Base-by-base conservation (phyloP, 768 basidiomycete genomes). In the Leccinum incarnatum region DNA sequence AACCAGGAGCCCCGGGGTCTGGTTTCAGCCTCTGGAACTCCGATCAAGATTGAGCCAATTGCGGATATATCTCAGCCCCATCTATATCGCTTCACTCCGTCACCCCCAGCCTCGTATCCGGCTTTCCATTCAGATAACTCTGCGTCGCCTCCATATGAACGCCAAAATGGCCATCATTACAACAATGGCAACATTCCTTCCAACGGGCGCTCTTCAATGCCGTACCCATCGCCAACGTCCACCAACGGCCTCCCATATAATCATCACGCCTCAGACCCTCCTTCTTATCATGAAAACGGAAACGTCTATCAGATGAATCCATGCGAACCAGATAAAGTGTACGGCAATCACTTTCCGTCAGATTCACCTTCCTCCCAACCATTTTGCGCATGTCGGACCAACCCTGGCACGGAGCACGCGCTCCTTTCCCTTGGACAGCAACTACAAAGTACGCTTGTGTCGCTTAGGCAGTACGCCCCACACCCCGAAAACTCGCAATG, bases 41-140 rank as follows among this genome's bases (percentile, higher is more conserved):
- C 84, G 56, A 86, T 88, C 73, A 89, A 90, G 74, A 83, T 86
- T 54, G 88, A 90, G 64, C 80, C 82, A 10, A 63, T 76, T 34
- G 50, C 79, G 53, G 87, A 87, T 23, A 70, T 77, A 48, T 70
- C 78, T 32, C 73, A 75, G 46, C 70, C 81, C 12, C 79, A 81
- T 62, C 78, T 89, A 42, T 89, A 89, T 73, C 86, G 88, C 61
- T 87, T 89, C 74, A 84, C 85, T 19, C 80, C 84, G 11, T 87
- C 86, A 5, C 83, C 82, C 59, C 79, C 78, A 55, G 77, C 80
- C 62, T 79, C 80, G 61, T 83, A 84, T 73, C 77, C 83, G 36
- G 76, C 75, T 47, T 82, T 80, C 72, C 78, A 81, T 66, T 69
- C 77, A 50, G 81, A 82, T 59, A 73, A 63, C 15, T 69, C 69